Evolutionary conservation across 805 yeast genomes (phyloP).

Genomic region (Nakazawaea wyomingensis): DNA sequence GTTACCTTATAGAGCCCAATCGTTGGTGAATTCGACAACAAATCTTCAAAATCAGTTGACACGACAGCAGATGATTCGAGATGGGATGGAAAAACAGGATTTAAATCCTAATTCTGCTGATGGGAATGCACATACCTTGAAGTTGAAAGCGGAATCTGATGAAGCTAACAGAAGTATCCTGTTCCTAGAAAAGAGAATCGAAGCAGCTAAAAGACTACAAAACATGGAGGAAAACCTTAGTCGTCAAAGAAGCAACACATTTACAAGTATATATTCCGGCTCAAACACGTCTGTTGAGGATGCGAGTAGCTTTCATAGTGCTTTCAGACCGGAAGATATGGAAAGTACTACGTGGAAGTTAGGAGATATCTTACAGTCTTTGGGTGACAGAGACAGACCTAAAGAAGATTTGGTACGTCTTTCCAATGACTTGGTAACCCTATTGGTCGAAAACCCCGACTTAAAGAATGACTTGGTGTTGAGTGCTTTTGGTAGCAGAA

Average conservation of each 20-base stretch:
- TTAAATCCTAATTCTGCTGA: neutral
- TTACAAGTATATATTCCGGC: constrained; percentile 16
- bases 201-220: constrained; percentile 15
- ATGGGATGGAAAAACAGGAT: neutral
- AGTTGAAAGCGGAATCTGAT: constrained; percentile 1
- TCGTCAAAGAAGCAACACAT: constrained; percentile 21
- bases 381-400: constrained; percentile 47
- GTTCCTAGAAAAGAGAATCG: constrained; percentile 14
- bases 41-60: neutral
- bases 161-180: constrained; percentile 8
- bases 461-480: constrained; percentile 61
- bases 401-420: constrained; percentile 47
- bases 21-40: neutral
- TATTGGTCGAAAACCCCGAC: constrained; percentile 53
- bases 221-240: constrained; percentile 21
- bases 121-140: neutral
- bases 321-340: neutral
- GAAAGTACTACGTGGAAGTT: constrained; percentile 56
- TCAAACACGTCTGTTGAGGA: constrained; percentile 7
- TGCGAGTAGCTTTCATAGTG: neutral
- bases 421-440: constrained; percentile 59
- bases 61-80: constrained; percentile 1
- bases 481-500: constrained; percentile 47
- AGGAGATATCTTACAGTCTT: constrained; percentile 53
- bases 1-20: neutral